Base-by-base conservation (phyloP, 495 filamentous ascomycete genomes). In the Penicillium longicatenatum region DNA sequence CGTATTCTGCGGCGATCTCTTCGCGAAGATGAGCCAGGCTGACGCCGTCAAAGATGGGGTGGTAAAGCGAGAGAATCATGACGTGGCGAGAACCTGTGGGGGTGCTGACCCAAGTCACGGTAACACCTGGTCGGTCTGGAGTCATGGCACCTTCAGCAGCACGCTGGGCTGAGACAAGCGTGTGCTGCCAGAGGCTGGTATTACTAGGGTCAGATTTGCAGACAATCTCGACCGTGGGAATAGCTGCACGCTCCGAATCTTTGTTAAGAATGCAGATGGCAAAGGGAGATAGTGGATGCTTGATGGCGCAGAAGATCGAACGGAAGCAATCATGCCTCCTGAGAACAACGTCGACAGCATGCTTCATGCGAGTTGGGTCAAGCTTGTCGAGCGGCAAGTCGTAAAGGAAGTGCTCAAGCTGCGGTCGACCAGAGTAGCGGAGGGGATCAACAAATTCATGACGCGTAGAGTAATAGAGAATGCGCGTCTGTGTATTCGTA, bases 401-500 rank as follows among this genome's bases (percentile, higher is more conserved):
- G 46, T 49, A 49, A 8, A 49, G 24, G n/a, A 49, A 49, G 26
- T 49, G 46, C 24, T 49, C 46, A 11, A 49, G 16, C 14, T 33
- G 29, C 9, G 46, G 2, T 14, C 21, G 17, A 22, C 21, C 19
- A 22, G 31, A 31, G n/a, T 20, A n/a, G 19, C 21, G 14, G 9
- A 14, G 43, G 12, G 33, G 17, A 20, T 53, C 17, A 6, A 26
- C 39, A n/a, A 12, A 17, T 30, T 53, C 50, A 19, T 17, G 14
- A 12, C n/a, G 24, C 16, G 22, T 33, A 12, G n/a, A 17, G 22
- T 12, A 29, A 12, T 35, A 24, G 19, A 93, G 80, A 75, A 93
- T 90, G 3, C 88, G 89, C 54, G 89, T 81, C 61, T 94, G 90
- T 1, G 91, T 72, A 0, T 88, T 79, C 0, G 90, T 90, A 55